Conservation (phyloP, 352 stramenopile species). For the Globisporangium paddicum region DNA sequence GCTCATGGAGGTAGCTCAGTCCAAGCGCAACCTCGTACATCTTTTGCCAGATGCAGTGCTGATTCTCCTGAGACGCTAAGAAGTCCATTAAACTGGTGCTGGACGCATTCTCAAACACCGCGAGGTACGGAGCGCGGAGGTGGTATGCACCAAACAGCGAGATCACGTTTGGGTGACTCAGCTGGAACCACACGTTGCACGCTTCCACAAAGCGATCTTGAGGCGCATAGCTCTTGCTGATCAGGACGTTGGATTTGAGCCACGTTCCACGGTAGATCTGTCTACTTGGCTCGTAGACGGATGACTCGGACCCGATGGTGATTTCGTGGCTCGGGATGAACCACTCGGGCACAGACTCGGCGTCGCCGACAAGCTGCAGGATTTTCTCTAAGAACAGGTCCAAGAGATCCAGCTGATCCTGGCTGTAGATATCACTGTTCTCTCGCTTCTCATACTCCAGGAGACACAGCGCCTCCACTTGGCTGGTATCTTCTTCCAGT, state of each 20-base stretch:
- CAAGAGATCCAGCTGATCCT: too few species aligned
- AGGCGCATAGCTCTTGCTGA: neutral
- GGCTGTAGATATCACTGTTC: too few species aligned
- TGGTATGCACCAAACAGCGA: conserved; percentile 23
- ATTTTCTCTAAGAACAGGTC: too few species aligned
- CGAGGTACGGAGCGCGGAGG: conserved; percentile 6
- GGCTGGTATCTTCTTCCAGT: too few species aligned
- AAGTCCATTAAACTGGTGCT: conserved; percentile 5
- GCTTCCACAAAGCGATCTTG: neutral
- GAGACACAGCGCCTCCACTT: too few species aligned
- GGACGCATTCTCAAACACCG: conserved; percentile 10
- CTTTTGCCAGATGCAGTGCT: conserved; percentile 2
- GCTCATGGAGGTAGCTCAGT: neutral
- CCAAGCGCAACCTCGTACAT: neutral
- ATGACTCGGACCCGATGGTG: neutral
- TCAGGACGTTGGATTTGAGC: conserved; percentile 27
- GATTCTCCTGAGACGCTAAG: neutral
- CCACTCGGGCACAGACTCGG: too few species aligned
- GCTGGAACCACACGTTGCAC: conserved; percentile 23
- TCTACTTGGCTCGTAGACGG: neutral
- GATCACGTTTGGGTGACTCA: conserved; percentile 18
- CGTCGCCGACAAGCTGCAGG: too few species aligned
- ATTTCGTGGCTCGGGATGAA: conserved; percentile 6
- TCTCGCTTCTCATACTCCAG: too few species aligned
- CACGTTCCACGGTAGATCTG: conserved; percentile 19